Percentiles rank a stretch among this genome's conserved stretches.
phyloP scores from a whole-genome alignment of 2,329 filamentous ascomycete genomes.

The Calycina herbarum region DNA sequence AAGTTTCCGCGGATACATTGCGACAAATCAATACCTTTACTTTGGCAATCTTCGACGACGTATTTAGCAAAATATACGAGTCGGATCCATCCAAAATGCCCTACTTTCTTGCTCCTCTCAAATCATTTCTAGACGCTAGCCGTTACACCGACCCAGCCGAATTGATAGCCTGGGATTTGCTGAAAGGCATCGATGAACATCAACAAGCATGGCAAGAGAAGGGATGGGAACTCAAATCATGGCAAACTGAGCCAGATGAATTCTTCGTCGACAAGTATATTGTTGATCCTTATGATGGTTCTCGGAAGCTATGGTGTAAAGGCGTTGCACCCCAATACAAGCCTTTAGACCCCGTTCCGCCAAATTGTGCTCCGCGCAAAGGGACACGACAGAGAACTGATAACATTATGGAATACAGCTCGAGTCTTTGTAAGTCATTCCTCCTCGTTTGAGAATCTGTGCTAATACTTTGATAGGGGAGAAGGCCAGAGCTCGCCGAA shows the following conservation, averaged over 20 bases:
- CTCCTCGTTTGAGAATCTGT: neutral
- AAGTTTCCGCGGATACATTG: slow-evolving; percentile 46
- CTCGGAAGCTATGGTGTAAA: slow-evolving; percentile 59
- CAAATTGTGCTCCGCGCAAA: slow-evolving; percentile 50
- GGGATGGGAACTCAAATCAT: slow-evolving; percentile 34
- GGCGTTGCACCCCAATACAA: slow-evolving; percentile 57
- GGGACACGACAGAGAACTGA: slow-evolving; percentile 45
- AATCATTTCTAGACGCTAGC: slow-evolving; percentile 12
- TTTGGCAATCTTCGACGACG: slow-evolving; percentile 72
- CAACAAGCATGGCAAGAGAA: slow-evolving; percentile 41
- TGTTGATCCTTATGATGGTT: slow-evolving; percentile 60
- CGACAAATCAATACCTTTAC: slow-evolving; percentile 69
- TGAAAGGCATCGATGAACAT: slow-evolving; percentile 44
- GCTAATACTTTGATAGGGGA: slow-evolving; percentile 31
- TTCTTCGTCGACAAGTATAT: slow-evolving; percentile 57
- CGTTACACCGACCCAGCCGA: slow-evolving; percentile 20
- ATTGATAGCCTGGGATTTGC: slow-evolving; percentile 62
- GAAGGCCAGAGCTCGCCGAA: slow-evolving; percentile 52
- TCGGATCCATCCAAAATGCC: slow-evolving; percentile 63
- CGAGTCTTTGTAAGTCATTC: slow-evolving; percentile 61
- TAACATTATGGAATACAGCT: slow-evolving; percentile 80
- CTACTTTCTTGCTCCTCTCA: slow-evolving; percentile 76
- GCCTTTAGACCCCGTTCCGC: slow-evolving; percentile 65
- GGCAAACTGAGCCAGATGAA: slow-evolving; percentile 41
- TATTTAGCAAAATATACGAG: slow-evolving; percentile 87